Evolutionary conservation across 495 filamentous ascomycete species (phyloP), one percentile per base, ranked within the genome.

Genomic region (Ramalina intermedia): DNA sequence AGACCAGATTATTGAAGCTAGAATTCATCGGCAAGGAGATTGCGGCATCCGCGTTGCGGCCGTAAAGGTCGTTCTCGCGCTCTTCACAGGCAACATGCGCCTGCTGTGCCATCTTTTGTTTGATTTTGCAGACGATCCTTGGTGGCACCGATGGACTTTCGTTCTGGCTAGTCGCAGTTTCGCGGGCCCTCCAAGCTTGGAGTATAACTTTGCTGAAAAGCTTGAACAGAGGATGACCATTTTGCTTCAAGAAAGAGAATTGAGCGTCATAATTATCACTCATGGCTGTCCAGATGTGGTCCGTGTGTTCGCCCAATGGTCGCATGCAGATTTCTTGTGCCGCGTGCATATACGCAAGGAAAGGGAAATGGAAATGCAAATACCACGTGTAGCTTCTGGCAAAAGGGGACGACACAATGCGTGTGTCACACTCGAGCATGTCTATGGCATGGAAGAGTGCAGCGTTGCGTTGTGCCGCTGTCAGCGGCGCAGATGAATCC

Each of bases 271-370:
- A 76, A 48, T 76, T 75, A 1, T 72, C 66, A 53, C 63, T 69
- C 67, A 78, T 69, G 1, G 61, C 44, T 9, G 67, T 51, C 76
- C 76, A 80, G 6, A 61, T 61, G 23, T 57, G 23, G 46, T 58
- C 53, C 20, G 66, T 62, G 7, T 66, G 56, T 6, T 57, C 37
- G 9, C 47, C 37, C 13, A 47, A 11, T 41, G 73, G 71, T 26
- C 66, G 63, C 46, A 50, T 59, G 39, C 55, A 62, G 39, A 78
- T 46, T 37, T 73, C 63, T 51, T 75, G 66, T 4, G 67, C 41
- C n/a, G 76, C 45, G 29, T 75, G 65, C 16, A 73, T 48, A 51
- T 76, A 79, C 6, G 66, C 71, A 0, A 67, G 67, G 37, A 78
- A 69, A 6, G 74, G 76, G 55, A 79, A 78, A 53, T 78, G 47